These are phyloP conservation scores for Nakazawaea molendinolei DNA, from an alignment of 805 yeast species.

Conservation along the genomic window DNA sequence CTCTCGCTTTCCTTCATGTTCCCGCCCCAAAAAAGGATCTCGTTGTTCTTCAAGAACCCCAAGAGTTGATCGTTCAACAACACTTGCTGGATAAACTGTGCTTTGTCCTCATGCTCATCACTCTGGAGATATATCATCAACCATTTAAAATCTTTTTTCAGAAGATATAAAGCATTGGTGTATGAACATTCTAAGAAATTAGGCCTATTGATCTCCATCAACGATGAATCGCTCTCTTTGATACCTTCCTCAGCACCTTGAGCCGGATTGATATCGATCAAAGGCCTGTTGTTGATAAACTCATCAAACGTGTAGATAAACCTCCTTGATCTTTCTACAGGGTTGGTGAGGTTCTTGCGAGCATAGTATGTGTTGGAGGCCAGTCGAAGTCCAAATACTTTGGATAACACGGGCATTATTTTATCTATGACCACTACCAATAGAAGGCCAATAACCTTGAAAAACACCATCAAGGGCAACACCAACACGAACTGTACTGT, in stretches of 20 bases:
- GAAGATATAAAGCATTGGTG: slow-evolving; percentile 66
- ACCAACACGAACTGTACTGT: slow-evolving; percentile 16
- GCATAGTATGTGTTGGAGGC: slow-evolving; percentile 10
- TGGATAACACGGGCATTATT: slow-evolving; percentile 18
- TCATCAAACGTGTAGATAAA: slow-evolving; percentile 27
- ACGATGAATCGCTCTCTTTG: slow-evolving; percentile 12
- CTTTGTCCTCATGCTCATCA: slow-evolving; percentile 59
- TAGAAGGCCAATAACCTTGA: slow-evolving; percentile 16
- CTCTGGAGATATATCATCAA: slow-evolving; percentile 69
- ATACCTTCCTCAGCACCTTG: slow-evolving; percentile 6
- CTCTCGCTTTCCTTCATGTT: slow-evolving; percentile 78
- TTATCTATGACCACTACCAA: slow-evolving; percentile 17
- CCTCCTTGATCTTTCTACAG: slow-evolving; percentile 26
- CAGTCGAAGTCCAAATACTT: slow-evolving; percentile 16
- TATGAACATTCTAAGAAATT: slow-evolving; percentile 69
- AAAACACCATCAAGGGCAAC: slow-evolving; percentile 20
- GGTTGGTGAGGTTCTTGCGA: slow-evolving; percentile 15
- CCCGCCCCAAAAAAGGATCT: slow-evolving; percentile 81
- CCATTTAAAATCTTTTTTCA: slow-evolving; percentile 66
- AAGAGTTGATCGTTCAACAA: slow-evolving; percentile 46
- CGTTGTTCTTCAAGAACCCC: slow-evolving; percentile 38
- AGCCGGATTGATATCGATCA: slow-evolving; percentile 1
- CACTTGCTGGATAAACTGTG: slow-evolving; percentile 45
- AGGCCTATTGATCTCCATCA: slow-evolving; percentile 20
- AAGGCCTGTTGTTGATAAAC: slow-evolving; percentile 9